These are phyloP conservation scores for Akanthomyces dipterigenus DNA, from an alignment of 2,329 filamentous ascomycete genomes.

Conservation along the genomic window DNA sequence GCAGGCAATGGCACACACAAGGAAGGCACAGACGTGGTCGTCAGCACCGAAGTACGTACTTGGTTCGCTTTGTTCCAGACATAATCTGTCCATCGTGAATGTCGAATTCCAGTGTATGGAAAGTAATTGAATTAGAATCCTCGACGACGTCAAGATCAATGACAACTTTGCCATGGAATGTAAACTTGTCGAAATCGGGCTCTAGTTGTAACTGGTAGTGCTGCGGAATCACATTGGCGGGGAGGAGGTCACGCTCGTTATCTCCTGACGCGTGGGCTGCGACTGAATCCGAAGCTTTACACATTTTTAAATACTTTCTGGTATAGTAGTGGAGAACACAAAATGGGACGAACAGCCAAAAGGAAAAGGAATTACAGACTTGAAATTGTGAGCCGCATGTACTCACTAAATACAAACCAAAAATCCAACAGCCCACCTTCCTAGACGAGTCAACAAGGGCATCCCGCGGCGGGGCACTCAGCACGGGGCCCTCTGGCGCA, in stretches of 20 bases:
- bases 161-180: conserved; percentile 74
- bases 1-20: background rate
- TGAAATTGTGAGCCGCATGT: background rate
- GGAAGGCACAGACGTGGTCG: background rate
- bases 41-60: conserved; percentile 24
- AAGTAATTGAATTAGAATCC: conserved; percentile 74
- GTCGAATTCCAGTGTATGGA: conserved; percentile 82
- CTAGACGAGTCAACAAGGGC: background rate
- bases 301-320: background rate
- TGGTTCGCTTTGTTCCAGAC: conserved; percentile 41
- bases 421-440: background rate
- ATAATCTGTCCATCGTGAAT: conserved; percentile 56
- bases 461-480: conserved; percentile 1
- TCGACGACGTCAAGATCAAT: conserved; percentile 85
- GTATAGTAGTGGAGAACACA: background rate
- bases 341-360: background rate
- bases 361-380: background rate
- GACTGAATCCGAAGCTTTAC: background rate
- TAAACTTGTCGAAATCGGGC: conserved; percentile 81
- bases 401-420: background rate
- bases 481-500: background rate
- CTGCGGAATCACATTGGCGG: conserved; percentile 79
- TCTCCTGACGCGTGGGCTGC: background rate
- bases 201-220: conserved; percentile 92
- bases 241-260: conserved; percentile 67